phyloP scores from a whole-genome alignment of 441 rosid species.

The Gossypium davidsonii region DNA sequence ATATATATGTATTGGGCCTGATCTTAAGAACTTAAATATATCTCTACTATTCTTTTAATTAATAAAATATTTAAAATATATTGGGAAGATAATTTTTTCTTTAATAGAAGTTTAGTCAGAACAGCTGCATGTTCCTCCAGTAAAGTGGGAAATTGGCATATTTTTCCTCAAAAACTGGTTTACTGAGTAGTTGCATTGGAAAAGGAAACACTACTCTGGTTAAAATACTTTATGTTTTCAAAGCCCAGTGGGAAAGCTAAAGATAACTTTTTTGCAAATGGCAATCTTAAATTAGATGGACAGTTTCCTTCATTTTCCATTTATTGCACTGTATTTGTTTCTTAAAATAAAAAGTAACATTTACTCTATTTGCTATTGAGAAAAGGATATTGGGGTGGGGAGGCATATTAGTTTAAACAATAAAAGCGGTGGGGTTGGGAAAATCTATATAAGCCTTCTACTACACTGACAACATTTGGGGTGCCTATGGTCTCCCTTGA shows the following conservation, averaged over 20 bases:
- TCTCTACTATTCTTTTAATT: neutral
- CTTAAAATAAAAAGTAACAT: neutral
- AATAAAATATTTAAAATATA: neutral
- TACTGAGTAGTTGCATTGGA: neutral
- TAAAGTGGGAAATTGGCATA: neutral
- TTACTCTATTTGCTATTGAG: too few relatives aligned
- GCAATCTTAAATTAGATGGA: neutral
- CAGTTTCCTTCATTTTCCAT: neutral
- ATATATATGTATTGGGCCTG: neutral
- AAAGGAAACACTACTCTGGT: neutral
- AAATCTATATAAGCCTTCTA: too few relatives aligned
- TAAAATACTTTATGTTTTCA: neutral
- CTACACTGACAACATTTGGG: too few relatives aligned
- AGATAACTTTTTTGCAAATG: neutral
- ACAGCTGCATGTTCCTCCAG: neutral
- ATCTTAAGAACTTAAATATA: neutral
- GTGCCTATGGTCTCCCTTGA: too few relatives aligned
- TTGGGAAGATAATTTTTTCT: neutral
- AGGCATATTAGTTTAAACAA: too few relatives aligned
- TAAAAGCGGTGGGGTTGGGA: too few relatives aligned
- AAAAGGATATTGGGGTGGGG: too few relatives aligned
- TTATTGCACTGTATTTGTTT: neutral
- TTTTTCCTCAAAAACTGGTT: neutral
- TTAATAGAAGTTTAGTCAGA: neutral
- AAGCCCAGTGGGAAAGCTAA: neutral